phyloP scores from a whole-genome alignment of 1,284 basidiomycete genomes.

The Termitomyces sp. region DNA sequence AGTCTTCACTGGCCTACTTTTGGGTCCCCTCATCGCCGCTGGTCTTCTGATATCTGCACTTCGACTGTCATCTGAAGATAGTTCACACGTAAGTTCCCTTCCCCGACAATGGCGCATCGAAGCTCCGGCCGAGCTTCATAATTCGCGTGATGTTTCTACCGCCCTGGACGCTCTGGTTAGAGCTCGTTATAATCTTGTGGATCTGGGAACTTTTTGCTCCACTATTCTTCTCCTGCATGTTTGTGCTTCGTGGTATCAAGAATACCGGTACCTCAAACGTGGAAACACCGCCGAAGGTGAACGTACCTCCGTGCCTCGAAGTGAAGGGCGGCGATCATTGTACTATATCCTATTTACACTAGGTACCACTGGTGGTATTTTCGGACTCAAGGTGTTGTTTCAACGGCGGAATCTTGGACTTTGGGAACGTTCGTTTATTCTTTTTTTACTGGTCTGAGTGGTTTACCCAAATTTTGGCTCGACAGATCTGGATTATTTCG shows the following conservation, averaged over 20 bases:
- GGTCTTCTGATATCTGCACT: constrained; percentile 57
- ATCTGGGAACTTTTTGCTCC: constrained; percentile 76
- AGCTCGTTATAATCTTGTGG: constrained; percentile 71
- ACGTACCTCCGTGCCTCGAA: constrained; percentile 70
- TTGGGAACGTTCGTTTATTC: constrained; percentile 56
- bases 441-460: constrained; percentile 3
- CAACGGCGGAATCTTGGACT: constrained; percentile 40
- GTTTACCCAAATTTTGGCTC: not conserved
- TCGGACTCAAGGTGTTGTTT: constrained; percentile 46
- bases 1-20: constrained; percentile 71
- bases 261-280: constrained; percentile 44
- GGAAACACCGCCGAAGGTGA: constrained; percentile 53
- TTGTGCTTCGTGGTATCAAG: constrained; percentile 67
- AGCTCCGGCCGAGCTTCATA: constrained; percentile 47
- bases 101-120: constrained; percentile 76
- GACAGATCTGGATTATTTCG: constrained; percentile 74
- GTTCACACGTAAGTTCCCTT: constrained; percentile 27
- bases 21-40: constrained; percentile 72
- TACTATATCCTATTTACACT: constrained; percentile 62
- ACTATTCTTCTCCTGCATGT: constrained; percentile 76
- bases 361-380: constrained; percentile 41
- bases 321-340: constrained; percentile 55
- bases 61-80: constrained; percentile 25
- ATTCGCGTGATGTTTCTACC: constrained; percentile 33
- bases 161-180: constrained; percentile 61